Base-by-base conservation (phyloP, 768 basidiomycete genomes). In the Psilocybe azurescens region DNA sequence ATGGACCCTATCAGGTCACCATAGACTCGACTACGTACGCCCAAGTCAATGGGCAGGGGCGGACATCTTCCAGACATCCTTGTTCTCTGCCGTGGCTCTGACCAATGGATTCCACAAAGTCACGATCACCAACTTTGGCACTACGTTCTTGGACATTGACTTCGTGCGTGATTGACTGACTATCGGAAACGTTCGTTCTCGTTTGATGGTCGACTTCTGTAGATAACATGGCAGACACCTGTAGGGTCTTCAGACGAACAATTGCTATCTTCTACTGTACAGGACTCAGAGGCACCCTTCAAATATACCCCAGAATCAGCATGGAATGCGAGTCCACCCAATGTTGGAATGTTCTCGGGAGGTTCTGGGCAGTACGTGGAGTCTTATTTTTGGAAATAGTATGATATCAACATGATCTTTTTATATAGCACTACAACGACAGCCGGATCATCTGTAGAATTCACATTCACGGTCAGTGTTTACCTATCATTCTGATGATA, bases 291-390 rank as follows among this genome's bases (percentile, higher is more conserved):
- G 55, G 13, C 74, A 3, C 69, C 76, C 0, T 82, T 82, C 59
- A 65, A 70, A 18, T 82, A 81, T 56, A 59, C 69, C n/a, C 69
- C 74, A 5, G 14, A 65, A 7, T 60, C 60, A 9, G 64, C 67
- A 13, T 84, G 82, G 83, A 67, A 55, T 28, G 65, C 71, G 9
- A 74, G 64, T 53, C 67, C 75, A 9, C 58, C 66, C 39, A 68
- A 73, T 46, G 16, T 77, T 2, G 81, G 81, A n/a, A 72, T 76
- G 51, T 83, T 80, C 67, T 76, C 70, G 11, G 81, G 81, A 14
- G 79, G 81, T 36, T 75, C 79, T 30, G 82, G 79, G 50, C 83
- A 81, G 82, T 79, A 61, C 57, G 78, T 76, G 16, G 33, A 8
- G 59, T 55, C 7, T 10, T 38, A 9, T 53, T 29, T 16, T 24